These are phyloP conservation scores for Mycena alexandri DNA, from an alignment of 768 basidiomycete genomes.

Conservation along the genomic window DNA sequence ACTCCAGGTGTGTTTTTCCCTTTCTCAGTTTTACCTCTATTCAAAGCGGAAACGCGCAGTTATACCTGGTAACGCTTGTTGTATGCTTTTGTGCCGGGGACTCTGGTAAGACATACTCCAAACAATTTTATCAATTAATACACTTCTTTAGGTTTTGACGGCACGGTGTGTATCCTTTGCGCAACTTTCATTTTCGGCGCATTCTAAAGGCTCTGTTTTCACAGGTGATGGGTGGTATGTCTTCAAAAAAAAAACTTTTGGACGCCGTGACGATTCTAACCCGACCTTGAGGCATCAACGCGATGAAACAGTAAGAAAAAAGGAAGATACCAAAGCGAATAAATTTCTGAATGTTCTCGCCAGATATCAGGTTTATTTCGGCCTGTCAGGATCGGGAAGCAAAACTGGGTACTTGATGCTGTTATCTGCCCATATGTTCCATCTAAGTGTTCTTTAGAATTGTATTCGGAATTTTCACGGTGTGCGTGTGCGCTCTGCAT, in stretches of 20 bases:
- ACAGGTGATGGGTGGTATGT: constrained; percentile 59
- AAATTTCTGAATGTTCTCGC: background rate
- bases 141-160: constrained; percentile 54
- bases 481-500: constrained; percentile 45
- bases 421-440: background rate
- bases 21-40: background rate
- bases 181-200: no score
- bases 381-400: constrained; percentile 50
- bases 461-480: constrained; percentile 67
- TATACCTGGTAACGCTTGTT: constrained; percentile 61
- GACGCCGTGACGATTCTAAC: no score
- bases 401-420: constrained; percentile 19
- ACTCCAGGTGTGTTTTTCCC: constrained; percentile 48
- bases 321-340: no score
- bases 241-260: no score
- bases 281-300: constrained; percentile 52
- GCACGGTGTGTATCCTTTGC: constrained; percentile 53
- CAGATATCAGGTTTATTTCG: constrained; percentile 60
- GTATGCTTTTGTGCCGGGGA: constrained; percentile 65
- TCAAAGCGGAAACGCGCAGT: constrained; percentile 40
- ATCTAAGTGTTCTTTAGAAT: constrained; percentile 40
- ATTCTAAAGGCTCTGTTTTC: constrained; percentile 5
- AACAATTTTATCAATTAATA: no score
- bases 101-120: constrained; percentile 42
- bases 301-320: constrained; percentile 52